Evolutionary conservation across 192 early-diverging fungal species (phyloP), one percentile per base, ranked within the genome.

Genomic region (Rhizophagus sp.): DNA sequence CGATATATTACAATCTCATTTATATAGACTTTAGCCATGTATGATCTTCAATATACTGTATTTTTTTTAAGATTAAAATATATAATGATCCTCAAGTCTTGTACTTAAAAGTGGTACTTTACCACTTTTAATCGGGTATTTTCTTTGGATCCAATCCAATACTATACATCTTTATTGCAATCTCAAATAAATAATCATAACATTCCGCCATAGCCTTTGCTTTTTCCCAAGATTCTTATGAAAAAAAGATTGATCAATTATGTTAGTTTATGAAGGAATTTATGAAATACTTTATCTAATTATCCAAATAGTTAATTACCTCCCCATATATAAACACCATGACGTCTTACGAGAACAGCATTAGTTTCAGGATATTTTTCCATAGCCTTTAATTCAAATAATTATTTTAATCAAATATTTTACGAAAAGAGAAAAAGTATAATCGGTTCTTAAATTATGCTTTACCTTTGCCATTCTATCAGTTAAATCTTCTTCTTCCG

Each of bases 251-350:
- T 17, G 36, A 25, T 13, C 11, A 5, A 30, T 30, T 30, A 30
- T 30, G 30, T 52, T 63, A 24, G n/a, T 61, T 30, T 6, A 27
- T 5, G 63, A 52, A 9, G 12, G 36, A 65, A 30, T 17, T 49
- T 2, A 25, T 41, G 5, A 41, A 47, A 36, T n/a, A 30, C 1
- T 30, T 30, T 30, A 30, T 30, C 30, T 30, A 30, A 30, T 30
- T 30, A 30, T 30, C 30, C 1, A 30, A 30, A 30, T 30, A 30
- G 1, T 30, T 30, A 30, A 30, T 74, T 88, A 89, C 91, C 92
- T 80, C 96, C 97, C 97, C 97, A 99, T 8, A 99, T 96, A 81
- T 97, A 99, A 50, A 99, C 97, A 71, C 97, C 97, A 79, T 99
- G 97, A 17, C 96, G 83, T 62, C 97, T 84, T 24, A 99, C 97